Conservation (phyloP, 495 filamentous ascomycete species). For the Penicillium cinerascens region DNA sequence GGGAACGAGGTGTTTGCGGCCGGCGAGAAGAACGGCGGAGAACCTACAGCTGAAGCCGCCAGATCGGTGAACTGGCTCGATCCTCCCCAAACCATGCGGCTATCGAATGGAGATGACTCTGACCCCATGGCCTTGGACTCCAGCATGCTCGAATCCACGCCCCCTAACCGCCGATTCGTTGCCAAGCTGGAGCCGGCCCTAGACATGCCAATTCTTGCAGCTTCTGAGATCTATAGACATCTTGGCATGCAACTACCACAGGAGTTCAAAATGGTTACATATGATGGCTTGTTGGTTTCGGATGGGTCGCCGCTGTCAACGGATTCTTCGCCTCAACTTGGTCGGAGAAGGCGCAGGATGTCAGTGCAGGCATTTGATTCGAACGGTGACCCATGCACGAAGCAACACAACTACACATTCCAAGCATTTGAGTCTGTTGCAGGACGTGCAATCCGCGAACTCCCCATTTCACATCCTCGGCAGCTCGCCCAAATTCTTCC, state of each 20-base stretch:
- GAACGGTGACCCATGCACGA: conserved; percentile 39
- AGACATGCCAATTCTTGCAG: conserved; percentile 64
- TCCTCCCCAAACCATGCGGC: conserved; percentile 46
- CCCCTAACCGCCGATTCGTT: conserved; percentile 76
- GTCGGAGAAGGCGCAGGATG: conserved; percentile 31
- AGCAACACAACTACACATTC: conserved; percentile 64
- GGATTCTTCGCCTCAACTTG: conserved; percentile 23
- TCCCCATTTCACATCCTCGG: conserved; percentile 83
- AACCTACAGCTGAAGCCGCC: conserved; percentile 17
- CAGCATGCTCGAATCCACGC: conserved; percentile 39
- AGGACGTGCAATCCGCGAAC: conserved; percentile 61
- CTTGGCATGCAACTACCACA: conserved; percentile 55
- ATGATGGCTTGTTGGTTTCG: conserved; percentile 65
- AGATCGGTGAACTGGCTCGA: conserved; percentile 47
- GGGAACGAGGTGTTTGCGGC: conserved; percentile 30
- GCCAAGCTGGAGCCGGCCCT: conserved; percentile 83
- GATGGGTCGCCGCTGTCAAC: conserved; percentile 24
- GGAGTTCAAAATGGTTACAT: conserved; percentile 56
- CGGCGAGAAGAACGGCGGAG: conserved; percentile 21
- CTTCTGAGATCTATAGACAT: conserved; percentile 62
- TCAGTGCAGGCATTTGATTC: conserved; percentile 34
- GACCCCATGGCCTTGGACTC: conserved; percentile 48
- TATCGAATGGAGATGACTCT: conserved; percentile 31
- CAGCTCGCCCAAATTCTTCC: conserved; percentile 78
- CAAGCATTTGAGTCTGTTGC: conserved; percentile 67